Base-by-base conservation (phyloP, 2,329 filamentous ascomycete genomes). In the Teratosphaeria pseudoeucalypti region DNA sequence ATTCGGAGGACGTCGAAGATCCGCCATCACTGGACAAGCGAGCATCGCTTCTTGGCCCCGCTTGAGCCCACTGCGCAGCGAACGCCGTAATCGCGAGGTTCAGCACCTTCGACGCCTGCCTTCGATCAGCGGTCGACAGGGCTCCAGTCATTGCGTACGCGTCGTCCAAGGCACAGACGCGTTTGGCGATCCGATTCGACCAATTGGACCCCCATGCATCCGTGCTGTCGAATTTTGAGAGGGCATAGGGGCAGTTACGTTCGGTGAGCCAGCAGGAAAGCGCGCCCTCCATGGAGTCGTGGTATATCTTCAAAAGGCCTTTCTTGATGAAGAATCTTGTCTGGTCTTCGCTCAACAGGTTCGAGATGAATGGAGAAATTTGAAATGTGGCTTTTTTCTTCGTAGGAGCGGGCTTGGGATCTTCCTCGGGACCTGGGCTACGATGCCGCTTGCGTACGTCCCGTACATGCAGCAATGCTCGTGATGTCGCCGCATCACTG, bases 221-320 rank as follows among this genome's bases (percentile, higher is more conserved):
- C 55, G 55, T 60, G 12, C 59, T 60, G 27, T 61, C 43, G 52
- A 64, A 64, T 1, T 43, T 52, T 14, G 57, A 57, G 47, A 60
- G 57, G 19, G 61, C 59, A 55, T 64, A 64, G 4, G 63, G 63
- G 43, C 63, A 64, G 34, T 63, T 63, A 26, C 61, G 39, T 37
- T 64, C 61, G 1, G 58, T 63, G 37, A 63, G 53, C 63, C 63
- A 64, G 47, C 63, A 64, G 52, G 59, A 61, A 23, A 64, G 56
- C 7, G 61, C 61, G 27, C 60, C 60, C 47, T 64, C 63, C 55
- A 64, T 60, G 43, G 60, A 62, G 49, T 64, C 63, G 37, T 61
- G 61, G 37, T 64, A 64, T 19, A 64, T 61, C 43, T 62, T 63
- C 39, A 64, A 37, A 12, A 64, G 56, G 12, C 43, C 43, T 49